These are phyloP conservation scores for Leccinum proliferum DNA, from an alignment of 1,284 basidiomycete species.

Conservation along the genomic window DNA sequence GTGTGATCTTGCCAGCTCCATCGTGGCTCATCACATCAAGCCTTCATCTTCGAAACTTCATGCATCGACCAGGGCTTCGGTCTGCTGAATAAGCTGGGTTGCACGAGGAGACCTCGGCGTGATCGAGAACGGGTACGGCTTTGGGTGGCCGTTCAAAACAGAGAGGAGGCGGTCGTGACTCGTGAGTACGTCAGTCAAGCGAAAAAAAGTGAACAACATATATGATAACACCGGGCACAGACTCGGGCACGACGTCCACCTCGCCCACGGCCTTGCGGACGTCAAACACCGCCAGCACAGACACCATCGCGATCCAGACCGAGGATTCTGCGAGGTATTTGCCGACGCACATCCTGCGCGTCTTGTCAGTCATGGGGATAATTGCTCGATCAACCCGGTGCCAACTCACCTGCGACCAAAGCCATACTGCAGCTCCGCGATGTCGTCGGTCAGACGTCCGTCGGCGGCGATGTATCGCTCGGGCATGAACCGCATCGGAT, in stretches of 20 bases:
- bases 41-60: not conserved
- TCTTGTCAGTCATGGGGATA: not conserved
- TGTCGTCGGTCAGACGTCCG: slow-evolving; percentile 27
- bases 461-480: slow-evolving; percentile 25
- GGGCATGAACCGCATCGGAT: slow-evolving; percentile 30
- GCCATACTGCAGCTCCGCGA: slow-evolving; percentile 36
- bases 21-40: not conserved
- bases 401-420: slow-evolving; percentile 33
- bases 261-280: slow-evolving; percentile 30
- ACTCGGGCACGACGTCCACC: slow-evolving; percentile 36
- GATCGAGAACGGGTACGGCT: slow-evolving; percentile 24
- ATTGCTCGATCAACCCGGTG: not conserved
- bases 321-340: slow-evolving; percentile 37
- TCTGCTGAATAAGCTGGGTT: slow-evolving; percentile 12
- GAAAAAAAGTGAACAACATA: slow-evolving; percentile 13
- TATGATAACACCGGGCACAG: slow-evolving; percentile 51
- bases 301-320: slow-evolving; percentile 41
- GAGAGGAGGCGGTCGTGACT: not conserved
- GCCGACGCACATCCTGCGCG: slow-evolving; percentile 39
- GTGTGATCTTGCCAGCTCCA: not conserved
- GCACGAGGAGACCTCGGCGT: slow-evolving; percentile 22
- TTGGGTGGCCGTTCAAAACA: slow-evolving; percentile 10
- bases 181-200: not conserved
- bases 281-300: slow-evolving; percentile 35
- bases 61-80: slow-evolving; percentile 3